Evolutionary conservation across 2,329 filamentous ascomycete genomes (phyloP).

Genomic region (Scedosporium aurantiacum): DNA sequence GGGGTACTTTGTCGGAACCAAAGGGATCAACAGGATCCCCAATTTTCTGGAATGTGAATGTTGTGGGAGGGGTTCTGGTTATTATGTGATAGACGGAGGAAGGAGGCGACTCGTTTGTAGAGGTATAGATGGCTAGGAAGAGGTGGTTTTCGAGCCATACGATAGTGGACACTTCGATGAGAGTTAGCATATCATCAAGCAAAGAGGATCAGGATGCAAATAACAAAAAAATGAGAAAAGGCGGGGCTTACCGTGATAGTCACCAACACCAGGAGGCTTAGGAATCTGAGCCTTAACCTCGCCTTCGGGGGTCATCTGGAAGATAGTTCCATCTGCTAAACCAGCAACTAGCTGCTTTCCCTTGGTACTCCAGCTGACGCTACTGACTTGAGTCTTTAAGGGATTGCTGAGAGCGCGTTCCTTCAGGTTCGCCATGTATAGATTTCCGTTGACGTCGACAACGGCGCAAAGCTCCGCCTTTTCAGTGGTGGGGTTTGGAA

Average conservation of each 20-base stretch:
- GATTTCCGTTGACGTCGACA: slow-evolving; percentile 67
- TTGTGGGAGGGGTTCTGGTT: slow-evolving; percentile 47
- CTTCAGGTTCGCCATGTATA: slow-evolving; percentile 74
- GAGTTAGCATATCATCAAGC: neutral
- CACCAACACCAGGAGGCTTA: slow-evolving; percentile 54
- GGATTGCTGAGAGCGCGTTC: slow-evolving; percentile 50
- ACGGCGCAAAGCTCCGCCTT: slow-evolving; percentile 68
- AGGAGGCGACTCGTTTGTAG: slow-evolving; percentile 44
- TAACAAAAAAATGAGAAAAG: neutral
- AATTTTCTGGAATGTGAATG: slow-evolving; percentile 64
- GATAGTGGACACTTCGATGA: slow-evolving; percentile 57
- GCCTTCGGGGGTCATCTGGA: slow-evolving; percentile 77
- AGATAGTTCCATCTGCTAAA: slow-evolving; percentile 64
- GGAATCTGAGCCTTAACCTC: slow-evolving; percentile 68
- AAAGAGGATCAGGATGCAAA: too few relatives aligned
- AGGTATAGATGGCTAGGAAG: slow-evolving; percentile 73
- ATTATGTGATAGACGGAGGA: slow-evolving; percentile 71
- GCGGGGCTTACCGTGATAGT: slow-evolving; percentile 53
- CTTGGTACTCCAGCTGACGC: slow-evolving; percentile 80
- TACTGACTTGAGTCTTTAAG: slow-evolving; percentile 67
- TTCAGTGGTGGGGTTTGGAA: slow-evolving; percentile 69
- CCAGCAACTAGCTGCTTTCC: slow-evolving; percentile 91
- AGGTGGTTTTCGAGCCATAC: slow-evolving; percentile 82
- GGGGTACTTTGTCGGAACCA: slow-evolving; percentile 53
- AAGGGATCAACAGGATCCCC: slow-evolving; percentile 65